Base-by-base conservation (phyloP, 139 green algal genomes). In the Choricystis sp. region DNA sequence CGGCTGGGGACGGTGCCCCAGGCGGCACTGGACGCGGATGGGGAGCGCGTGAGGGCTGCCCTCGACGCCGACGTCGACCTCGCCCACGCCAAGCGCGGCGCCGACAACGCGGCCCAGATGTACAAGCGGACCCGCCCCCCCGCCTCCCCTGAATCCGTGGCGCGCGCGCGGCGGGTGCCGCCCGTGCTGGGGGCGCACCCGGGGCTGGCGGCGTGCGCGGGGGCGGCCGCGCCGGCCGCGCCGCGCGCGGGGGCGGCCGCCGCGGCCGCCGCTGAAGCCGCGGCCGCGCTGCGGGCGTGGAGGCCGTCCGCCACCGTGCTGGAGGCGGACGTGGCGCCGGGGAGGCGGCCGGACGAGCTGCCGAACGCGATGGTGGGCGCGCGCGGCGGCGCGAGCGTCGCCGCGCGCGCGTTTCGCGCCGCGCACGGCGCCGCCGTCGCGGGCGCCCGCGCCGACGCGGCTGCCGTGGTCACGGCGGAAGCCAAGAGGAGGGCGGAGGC, bases 51-150 rank as follows among this genome's bases (percentile, higher is more conserved):
- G 23, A 61, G 73, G 1, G 65, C 79, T 55, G 31, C 82, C 14
- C 29, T 89, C 25, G 63, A 31, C 1, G 30, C 65, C 19, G 63
- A 59, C 5, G 64, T 71, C n/a, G 80, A 89, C 27, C 66, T 91
- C 60, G 31, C 65, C 23, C 59, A 61, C 5, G 67, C 81, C 60
- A 22, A 68, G 20, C 68, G 62, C 4, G 68, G 74, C 5, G 59
- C 83, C 25, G 68, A 31, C 14, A 96, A 96, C 62, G 92, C 87
- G 0, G 94, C 85, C 64, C 63, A 63, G 26, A 77, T 97, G 56
- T 98, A 98, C 79, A 63, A 79, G 28, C 86, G 83, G 56, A 97
- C 92, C 1, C 77, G 92, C 19, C 89, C 85, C 2, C 60, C 76
- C 0, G 79, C 92, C 25, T 79, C 72, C 30, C 20, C 71, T 19